Conservation (phyloP, 2,329 filamentous ascomycete species). For the Talaromyces sp. region DNA sequence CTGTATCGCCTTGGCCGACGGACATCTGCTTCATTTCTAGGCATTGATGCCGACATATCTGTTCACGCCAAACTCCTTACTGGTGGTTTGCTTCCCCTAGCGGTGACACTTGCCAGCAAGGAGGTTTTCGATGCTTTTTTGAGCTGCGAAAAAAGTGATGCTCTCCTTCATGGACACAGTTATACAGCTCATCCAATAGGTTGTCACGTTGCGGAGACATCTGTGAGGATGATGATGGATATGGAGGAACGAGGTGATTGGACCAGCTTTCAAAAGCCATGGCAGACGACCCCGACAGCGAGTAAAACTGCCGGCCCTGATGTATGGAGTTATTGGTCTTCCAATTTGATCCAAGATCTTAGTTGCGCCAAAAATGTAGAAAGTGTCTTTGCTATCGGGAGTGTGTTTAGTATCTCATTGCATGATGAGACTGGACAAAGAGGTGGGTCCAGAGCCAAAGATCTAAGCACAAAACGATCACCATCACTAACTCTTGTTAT, state of each 20-base stretch:
- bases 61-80: slow-evolving; percentile 83
- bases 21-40: slow-evolving; percentile 67
- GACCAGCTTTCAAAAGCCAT: slow-evolving; percentile 53
- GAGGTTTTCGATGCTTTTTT: slow-evolving; percentile 69
- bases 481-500: slow-evolving; percentile 19
- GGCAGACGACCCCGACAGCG: slow-evolving; percentile 31
- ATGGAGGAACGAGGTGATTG: slow-evolving; percentile 59
- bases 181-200: slow-evolving; percentile 83
- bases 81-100: slow-evolving; percentile 73
- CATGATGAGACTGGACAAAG: slow-evolving; percentile 45
- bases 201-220: slow-evolving; percentile 71
- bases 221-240: slow-evolving; percentile 56
- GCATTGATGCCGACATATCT: slow-evolving; percentile 66
- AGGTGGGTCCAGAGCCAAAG: slow-evolving; percentile 31
- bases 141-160: slow-evolving; percentile 70
- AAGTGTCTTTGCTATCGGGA: slow-evolving; percentile 70
- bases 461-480: neutral
- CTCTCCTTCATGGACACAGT: slow-evolving; percentile 77
- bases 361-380: slow-evolving; percentile 57
- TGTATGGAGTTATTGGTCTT: slow-evolving; percentile 70
- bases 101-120: slow-evolving; percentile 70
- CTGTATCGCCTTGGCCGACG: slow-evolving; percentile 75
- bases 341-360: slow-evolving; percentile 55
- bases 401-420: slow-evolving; percentile 65
- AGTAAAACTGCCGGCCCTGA: slow-evolving; percentile 9